Evolutionary conservation across 139 green algal species (phyloP).

Genomic region (Yamagishiella unicocca): DNA sequence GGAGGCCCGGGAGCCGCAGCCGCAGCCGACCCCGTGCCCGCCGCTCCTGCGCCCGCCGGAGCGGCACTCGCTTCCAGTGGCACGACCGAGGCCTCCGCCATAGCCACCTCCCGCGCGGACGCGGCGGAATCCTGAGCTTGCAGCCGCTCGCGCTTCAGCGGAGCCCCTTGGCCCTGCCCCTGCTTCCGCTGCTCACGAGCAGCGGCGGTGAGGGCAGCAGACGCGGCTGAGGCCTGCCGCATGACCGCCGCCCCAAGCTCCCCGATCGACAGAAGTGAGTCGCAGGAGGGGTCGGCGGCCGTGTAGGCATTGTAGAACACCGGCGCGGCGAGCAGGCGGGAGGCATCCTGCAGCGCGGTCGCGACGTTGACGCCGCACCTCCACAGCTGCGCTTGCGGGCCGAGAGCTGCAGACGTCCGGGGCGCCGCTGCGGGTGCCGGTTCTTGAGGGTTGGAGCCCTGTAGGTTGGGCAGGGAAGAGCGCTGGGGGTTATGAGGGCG

Average conservation of each 20-base stretch:
- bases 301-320: background rate
- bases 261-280: constrained; percentile 12
- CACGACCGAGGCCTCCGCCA: background rate
- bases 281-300: background rate
- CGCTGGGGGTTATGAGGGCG: too few species aligned
- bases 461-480: too few species aligned
- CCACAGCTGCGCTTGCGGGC: constrained; percentile 31
- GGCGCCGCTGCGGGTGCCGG: too few species aligned
- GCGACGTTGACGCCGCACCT: background rate
- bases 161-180: background rate
- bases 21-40: too few species aligned
- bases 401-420: too few species aligned
- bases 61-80: too few species aligned
- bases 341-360: background rate
- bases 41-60: too few species aligned
- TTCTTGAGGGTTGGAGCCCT: too few species aligned
- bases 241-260: constrained; percentile 17
- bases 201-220: background rate
- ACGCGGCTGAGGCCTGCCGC: background rate
- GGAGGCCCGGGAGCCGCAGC: background rate
- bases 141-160: background rate
- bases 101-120: too few species aligned
- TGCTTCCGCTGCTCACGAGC: background rate
- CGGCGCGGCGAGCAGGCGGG: constrained; percentile 10
- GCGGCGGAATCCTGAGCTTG: background rate